Evolutionary conservation across 2,329 filamentous ascomycete genomes (phyloP), one percentile per base, ranked within the genome.

Genomic region (Colletotrichum caudatum): DNA sequence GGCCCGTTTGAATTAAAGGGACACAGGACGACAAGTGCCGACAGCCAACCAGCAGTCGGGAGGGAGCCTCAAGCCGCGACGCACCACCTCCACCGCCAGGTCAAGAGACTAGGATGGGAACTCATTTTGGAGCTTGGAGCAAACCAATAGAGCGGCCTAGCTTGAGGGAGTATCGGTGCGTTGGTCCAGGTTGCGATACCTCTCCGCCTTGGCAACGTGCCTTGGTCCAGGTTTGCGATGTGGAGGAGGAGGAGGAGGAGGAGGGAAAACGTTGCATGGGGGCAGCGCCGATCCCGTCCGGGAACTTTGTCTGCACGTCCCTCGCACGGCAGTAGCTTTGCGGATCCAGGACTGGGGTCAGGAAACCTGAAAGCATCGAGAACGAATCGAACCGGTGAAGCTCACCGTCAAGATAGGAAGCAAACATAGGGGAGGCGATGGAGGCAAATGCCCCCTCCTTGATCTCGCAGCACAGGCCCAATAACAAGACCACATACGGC

Each of bases 1-100:
- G 51, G 39, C 44, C 64, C 53, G 60, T 41, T 72, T 72, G 69
- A 72, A 72, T 69, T 69, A 69, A 69, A 71, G 59, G 66, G 46
- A 60, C 51, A 60, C 41, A 39, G 18, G 54, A 54, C 26, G 41
- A 62, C 26, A 53, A 63, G 23, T 63, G 54, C 59, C 60, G 60
- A 48, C 23, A 29, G 50, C 65, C 69, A 72, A 72, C 66, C 69
- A 69, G 37, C 9, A n/a, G 58, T 11, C 37, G 11, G 33, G 23
- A 50, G 16, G 5, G 54, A 69, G 65, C 59, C 59, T 64, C 65
- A 72, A 54, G 59, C 44, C 58, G 53, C 58, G 53, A 71, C 69
- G 48, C 26, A 60, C 26, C 23, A 33, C 23, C n/a, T 29, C 23
- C 41, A n/a, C 23, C 41, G 14, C 39, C 29, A 29, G 56, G 59